Percentiles rank a stretch among this genome's conserved stretches.
Evolutionary conservation across 2,329 filamentous ascomycete genomes (phyloP).

Genomic region (Fusarium sp.): DNA sequence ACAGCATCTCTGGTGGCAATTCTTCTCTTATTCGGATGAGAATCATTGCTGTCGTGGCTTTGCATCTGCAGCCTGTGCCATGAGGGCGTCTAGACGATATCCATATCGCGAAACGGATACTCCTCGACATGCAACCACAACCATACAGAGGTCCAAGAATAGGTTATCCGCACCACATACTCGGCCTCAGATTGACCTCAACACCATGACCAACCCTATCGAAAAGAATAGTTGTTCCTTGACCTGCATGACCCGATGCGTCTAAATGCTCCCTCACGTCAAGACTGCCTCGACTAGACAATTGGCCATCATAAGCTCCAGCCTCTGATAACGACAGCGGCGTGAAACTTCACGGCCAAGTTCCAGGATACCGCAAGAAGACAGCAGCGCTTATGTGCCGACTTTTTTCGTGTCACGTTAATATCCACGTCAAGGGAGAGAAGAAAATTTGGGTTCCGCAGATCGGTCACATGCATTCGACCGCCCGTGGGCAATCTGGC

Average conservation of each 20-base stretch:
- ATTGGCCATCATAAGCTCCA: neutral
- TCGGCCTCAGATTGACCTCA: neutral
- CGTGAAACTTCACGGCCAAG: neutral
- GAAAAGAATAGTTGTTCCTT: neutral
- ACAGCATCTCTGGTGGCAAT: neutral
- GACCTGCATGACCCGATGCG: neutral
- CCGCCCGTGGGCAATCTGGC: slow-evolving; percentile 36
- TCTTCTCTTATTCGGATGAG: neutral
- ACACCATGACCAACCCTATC: neutral
- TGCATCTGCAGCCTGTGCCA: neutral
- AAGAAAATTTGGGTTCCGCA: slow-evolving; percentile 23
- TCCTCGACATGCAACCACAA: neutral
- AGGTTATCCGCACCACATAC: neutral
- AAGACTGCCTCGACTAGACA: neutral
- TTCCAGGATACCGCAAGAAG: neutral
- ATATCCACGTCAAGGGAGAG: slow-evolving; percentile 16
- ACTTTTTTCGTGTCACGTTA: slow-evolving; percentile 28
- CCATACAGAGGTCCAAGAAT: neutral
- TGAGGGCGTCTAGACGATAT: neutral
- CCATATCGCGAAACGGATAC: neutral
- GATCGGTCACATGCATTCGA: slow-evolving; percentile 43
- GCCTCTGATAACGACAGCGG: neutral
- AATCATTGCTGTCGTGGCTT: neutral
- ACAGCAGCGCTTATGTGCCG: neutral
- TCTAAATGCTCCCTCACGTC: neutral